phyloP scores from a whole-genome alignment of 129 eudicot species.

The Centrapalus pauciflorus region DNA sequence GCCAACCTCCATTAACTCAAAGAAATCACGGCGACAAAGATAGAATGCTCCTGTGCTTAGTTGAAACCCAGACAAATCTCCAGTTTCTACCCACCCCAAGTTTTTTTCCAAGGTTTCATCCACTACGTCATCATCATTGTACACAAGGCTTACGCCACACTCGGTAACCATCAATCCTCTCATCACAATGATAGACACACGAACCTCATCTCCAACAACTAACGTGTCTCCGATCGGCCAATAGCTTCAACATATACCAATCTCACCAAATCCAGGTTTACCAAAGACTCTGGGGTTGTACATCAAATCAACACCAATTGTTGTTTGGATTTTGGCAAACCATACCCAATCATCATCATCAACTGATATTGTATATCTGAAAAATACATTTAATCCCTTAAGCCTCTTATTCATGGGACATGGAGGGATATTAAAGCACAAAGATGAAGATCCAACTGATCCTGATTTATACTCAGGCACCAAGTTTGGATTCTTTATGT shows the following conservation, averaged over 20 bases:
- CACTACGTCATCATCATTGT: not conserved
- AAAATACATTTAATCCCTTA: slow-evolving; percentile 17
- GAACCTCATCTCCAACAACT: slow-evolving; percentile 16
- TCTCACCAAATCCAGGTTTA: slow-evolving; percentile 11
- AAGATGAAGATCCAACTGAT: slow-evolving; percentile 11
- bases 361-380: slow-evolving; percentile 7
- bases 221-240: slow-evolving; percentile 26
- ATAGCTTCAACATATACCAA: slow-evolving; percentile 26
- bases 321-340: slow-evolving; percentile 14
- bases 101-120: not conserved
- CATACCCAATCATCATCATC: slow-evolving; percentile 10
- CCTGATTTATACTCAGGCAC: not conserved
- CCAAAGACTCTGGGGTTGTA: slow-evolving; percentile 24
- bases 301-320: slow-evolving; percentile 6
- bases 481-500: slow-evolving; percentile 20
- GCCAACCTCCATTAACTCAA: slow-evolving; percentile 19
- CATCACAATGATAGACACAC: slow-evolving; percentile 2
- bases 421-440: slow-evolving; percentile 25
- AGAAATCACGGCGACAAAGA: slow-evolving; percentile 24
- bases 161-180: slow-evolving; percentile 17
- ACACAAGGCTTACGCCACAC: slow-evolving; percentile 22
- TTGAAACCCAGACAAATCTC: slow-evolving; percentile 23
- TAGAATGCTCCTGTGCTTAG: slow-evolving; percentile 22
- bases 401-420: slow-evolving; percentile 16
- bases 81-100: not conserved